Percentiles rank a stretch among this genome's conserved stretches.
Conservation (phyloP, 1,139 yeast species). For the Kluyveromyces sp. region DNA sequence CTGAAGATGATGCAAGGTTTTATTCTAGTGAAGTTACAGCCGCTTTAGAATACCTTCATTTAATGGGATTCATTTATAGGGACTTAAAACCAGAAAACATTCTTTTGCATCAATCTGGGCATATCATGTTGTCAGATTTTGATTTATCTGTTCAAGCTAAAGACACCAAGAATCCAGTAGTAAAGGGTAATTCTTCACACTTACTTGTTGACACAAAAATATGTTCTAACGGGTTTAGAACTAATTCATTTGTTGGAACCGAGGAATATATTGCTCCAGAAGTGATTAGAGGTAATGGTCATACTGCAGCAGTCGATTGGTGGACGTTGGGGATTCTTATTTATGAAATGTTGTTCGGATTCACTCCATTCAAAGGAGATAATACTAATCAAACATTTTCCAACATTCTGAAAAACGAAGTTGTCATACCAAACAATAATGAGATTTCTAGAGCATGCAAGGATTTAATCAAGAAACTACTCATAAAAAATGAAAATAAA, state of each 20-base stretch:
- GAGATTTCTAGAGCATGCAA: constrained; percentile 69
- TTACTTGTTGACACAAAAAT: constrained; percentile 72
- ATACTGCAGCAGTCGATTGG: constrained; percentile 98
- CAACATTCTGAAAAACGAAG: constrained; percentile 77
- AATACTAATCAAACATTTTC: constrained; percentile 85
- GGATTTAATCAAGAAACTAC: constrained; percentile 65
- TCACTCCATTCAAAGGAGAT: constrained; percentile 91
- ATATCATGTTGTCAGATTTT: constrained; percentile 94
- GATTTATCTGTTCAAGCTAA: constrained; percentile 89
- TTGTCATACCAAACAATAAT: constrained; percentile 50
- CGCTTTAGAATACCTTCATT: constrained; percentile 87
- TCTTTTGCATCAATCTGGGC: constrained; percentile 88
- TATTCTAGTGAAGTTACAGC: constrained; percentile 98
- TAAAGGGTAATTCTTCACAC: constrained; percentile 23
- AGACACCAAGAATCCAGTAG: constrained; percentile 48
- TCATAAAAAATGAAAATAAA: constrained; percentile 82
- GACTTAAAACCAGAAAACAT: constrained; percentile 95
- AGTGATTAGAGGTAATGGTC: constrained; percentile 94
- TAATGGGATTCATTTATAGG: constrained; percentile 94
- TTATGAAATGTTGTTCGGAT: constrained; percentile 90
- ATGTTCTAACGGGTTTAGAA: constrained; percentile 90
- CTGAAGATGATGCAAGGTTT: constrained; percentile 83
- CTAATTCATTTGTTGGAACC: constrained; percentile 96
- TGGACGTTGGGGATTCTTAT: constrained; percentile 94
- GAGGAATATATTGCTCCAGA: constrained; percentile 98